Base-by-base conservation (phyloP, 768 basidiomycete genomes). In the Leucosporidium yakuticum region DNA sequence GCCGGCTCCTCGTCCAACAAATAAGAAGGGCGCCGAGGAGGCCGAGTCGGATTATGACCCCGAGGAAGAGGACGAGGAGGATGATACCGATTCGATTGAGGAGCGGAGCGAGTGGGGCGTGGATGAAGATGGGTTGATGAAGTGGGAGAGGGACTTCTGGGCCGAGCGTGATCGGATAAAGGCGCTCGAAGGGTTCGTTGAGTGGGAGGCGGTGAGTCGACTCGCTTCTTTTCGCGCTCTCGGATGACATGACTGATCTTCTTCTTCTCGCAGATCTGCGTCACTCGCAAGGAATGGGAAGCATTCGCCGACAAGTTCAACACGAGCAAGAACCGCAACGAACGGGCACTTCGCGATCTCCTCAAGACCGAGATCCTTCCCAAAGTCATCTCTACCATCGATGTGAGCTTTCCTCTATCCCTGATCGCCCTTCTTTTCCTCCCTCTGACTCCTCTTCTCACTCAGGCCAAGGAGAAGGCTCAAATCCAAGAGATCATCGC, bases 261-360 rank as follows among this genome's bases (percentile, higher is more conserved):
- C 23, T 53, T 36, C 12, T 60, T 1, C 29, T 36, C 34, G 56
- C 69, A 94, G 91, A 85, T 94, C 70, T 92, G 90, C 74, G 85
- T 87, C 9, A 89, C 88, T 21, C 82, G 91, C 4, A 81, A 83
- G 19, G 91, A 97, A 71, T 97, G 92, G 92, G 87, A 91, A 71
- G 83, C 83, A 59, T 84, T 92, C 55, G 84, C 86, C 19, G 85
- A 88, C 47, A 86, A 81, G 50, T 94, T 93, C 75, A 85, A 85
- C 69, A 85, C 85, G 32, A 87, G 88, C 2, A 85, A 85, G 3
- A 86, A 95, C 78, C 87, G 88, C 62, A 81, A 86, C 50, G 93
- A 96, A 79, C 88, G 87, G 79, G 85, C 86, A 19, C 81, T 97
- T 27, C 84, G 88, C 77, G 88, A 86, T 72, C 78, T 84, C 59